Evolutionary conservation across 495 filamentous ascomycete genomes (phyloP).

Genomic region (Entonaema liquescens): DNA sequence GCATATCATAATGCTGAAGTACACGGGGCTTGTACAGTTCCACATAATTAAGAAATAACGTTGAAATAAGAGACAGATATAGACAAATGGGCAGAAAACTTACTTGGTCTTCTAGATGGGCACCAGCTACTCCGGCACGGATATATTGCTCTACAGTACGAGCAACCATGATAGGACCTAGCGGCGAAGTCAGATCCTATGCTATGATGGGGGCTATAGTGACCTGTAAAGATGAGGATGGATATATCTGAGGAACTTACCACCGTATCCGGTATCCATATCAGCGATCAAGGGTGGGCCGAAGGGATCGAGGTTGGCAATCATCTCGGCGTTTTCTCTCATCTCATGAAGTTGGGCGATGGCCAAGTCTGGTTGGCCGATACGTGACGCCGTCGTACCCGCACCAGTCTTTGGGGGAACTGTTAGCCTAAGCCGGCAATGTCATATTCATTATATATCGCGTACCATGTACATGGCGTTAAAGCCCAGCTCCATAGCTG

Average conservation of each 20-base stretch:
- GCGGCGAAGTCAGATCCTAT: neutral
- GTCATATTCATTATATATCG: neutral
- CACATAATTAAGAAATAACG: neutral
- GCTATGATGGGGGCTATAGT: neutral
- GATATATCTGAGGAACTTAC: conserved; percentile 37
- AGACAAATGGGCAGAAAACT: conserved; percentile 9
- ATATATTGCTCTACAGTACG: conserved; percentile 70
- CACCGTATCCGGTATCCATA: conserved; percentile 70
- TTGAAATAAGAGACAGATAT: neutral
- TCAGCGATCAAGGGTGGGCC: conserved; percentile 70
- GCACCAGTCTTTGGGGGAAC: conserved; percentile 64
- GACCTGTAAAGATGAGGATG: neutral
- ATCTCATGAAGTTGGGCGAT: conserved; percentile 70
- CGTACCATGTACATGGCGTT: conserved; percentile 73
- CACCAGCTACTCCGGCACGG: conserved; percentile 68
- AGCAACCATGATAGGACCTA: conserved; percentile 67
- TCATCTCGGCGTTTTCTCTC: conserved; percentile 70
- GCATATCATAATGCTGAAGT: neutral
- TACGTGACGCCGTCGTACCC: conserved; percentile 67
- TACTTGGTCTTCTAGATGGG: conserved; percentile 78
- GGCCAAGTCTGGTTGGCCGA: conserved; percentile 71
- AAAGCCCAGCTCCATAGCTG: conserved; percentile 68
- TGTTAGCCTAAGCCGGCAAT: neutral
- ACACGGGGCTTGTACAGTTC: neutral
- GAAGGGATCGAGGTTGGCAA: conserved; percentile 67